Conservation (phyloP, 2,329 filamentous ascomycete genomes). For the Ceratocystis huliohia region DNA sequence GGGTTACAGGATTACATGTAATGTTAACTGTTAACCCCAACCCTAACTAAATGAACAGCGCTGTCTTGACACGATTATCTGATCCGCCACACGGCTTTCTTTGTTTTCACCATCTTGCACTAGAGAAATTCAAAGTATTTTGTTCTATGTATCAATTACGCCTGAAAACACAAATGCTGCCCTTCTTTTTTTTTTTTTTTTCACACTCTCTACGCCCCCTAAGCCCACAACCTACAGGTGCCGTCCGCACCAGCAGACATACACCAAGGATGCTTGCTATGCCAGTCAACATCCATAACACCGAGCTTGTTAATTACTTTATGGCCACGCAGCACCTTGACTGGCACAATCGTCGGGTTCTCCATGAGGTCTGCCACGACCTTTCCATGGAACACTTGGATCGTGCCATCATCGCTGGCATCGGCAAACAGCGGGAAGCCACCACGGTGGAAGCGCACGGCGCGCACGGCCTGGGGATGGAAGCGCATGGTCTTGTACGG, state of each 20-base stretch:
- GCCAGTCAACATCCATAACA: slow-evolving; percentile 92
- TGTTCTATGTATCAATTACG: slow-evolving; percentile 21
- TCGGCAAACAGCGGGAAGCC: slow-evolving; percentile 79
- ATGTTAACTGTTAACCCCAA: background rate
- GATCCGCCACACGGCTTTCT: background rate
- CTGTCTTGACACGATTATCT: background rate
- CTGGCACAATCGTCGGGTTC: slow-evolving; percentile 87
- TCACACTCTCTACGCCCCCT: slow-evolving; percentile 20
- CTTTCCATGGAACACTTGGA: slow-evolving; percentile 95
- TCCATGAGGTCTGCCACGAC: slow-evolving; percentile 91
- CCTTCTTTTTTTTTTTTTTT: slow-evolving; percentile 13
- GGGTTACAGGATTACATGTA: too few species aligned
- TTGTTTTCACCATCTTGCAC: background rate
- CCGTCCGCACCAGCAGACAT: slow-evolving; percentile 91
- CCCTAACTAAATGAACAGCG: background rate
- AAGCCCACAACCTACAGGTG: slow-evolving; percentile 80
- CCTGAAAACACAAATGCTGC: slow-evolving; percentile 20
- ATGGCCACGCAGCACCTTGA: slow-evolving; percentile 88
- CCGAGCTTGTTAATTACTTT: slow-evolving; percentile 74
- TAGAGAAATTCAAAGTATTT: slow-evolving; percentile 11
- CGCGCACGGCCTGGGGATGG: slow-evolving; percentile 80
- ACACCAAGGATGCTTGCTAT: slow-evolving; percentile 85
- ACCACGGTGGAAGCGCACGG: slow-evolving; percentile 73
- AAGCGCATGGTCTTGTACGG: slow-evolving; percentile 97
- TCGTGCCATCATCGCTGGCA: slow-evolving; percentile 81